A percentile compares a stretch with the other conserved stretches of the same genome.
Conservation (phyloP, 108 stramenopile genomes). For the Skeletonema marinoi region DNA sequence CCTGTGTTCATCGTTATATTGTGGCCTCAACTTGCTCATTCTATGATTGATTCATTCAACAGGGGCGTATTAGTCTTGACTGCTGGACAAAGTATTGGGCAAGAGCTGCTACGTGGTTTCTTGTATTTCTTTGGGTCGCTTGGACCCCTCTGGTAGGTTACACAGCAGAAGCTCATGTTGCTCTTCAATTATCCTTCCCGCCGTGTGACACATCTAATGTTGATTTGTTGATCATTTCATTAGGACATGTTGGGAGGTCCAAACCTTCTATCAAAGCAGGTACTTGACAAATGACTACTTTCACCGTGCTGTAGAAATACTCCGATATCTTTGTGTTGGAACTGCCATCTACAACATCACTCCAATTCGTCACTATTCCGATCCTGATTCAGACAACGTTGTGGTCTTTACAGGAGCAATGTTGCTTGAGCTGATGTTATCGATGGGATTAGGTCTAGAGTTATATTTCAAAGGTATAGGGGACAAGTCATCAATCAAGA, state of each 20-base stretch:
- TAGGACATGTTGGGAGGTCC: conserved; percentile 24
- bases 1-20: no score
- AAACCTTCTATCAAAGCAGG: conserved; percentile 5
- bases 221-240: not conserved
- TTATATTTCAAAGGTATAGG: conserved; percentile 1
- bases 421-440: conserved; percentile 1
- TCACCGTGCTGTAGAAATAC: conserved; percentile 15
- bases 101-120: conserved; percentile 9
- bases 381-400: not conserved
- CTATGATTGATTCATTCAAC: not conserved
- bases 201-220: not conserved
- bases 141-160: conserved; percentile 18
- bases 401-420: conserved; percentile 1
- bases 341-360: conserved; percentile 14
- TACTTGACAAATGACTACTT: conserved; percentile 15
- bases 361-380: not conserved
- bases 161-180: no score
- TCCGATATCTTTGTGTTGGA: conserved; percentile 11
- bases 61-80: not conserved
- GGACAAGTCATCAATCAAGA: conserved; percentile 18
- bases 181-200: no score
- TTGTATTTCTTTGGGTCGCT: conserved; percentile 52
- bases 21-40: no score
- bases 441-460: conserved; percentile 10
- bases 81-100: not conserved